Evolutionary conservation across 2,329 filamentous ascomycete genomes (phyloP).

Genomic region (Botrytis sinoallii): DNA sequence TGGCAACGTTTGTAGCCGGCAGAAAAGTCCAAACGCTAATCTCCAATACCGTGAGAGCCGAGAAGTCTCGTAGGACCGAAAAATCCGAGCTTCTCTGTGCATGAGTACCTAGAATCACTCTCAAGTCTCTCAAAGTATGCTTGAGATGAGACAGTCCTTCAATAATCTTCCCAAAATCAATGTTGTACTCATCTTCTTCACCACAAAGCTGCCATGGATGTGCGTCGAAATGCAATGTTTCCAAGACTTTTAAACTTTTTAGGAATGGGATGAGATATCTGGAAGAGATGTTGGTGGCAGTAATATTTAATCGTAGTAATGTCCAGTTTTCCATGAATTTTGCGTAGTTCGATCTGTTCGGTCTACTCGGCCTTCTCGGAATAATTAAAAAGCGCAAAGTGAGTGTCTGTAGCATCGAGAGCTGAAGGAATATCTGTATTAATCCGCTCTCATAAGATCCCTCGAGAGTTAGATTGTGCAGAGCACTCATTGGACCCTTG

Average conservation of each 20-base stretch:
- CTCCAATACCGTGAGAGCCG: neutral
- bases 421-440: neutral
- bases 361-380: neutral
- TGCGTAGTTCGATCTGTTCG: neutral
- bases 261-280: neutral
- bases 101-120: neutral
- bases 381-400: neutral
- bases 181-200: neutral
- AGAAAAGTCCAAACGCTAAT: neutral
- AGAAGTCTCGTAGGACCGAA: neutral
- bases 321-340: neutral
- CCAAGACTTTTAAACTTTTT: neutral
- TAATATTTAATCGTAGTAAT: neutral
- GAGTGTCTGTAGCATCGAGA: neutral
- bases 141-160: neutral
- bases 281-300: no score
- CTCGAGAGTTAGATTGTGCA: neutral
- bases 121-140: neutral
- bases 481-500: neutral
- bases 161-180: neutral
- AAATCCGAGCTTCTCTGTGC: neutral
- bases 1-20: no score
- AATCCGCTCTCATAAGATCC: neutral
- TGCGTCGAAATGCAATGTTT: neutral
- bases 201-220: neutral